Evolutionary conservation across 805 yeast genomes (phyloP), one percentile per base, ranked within the genome.

Genomic region (Candida lessepsii): DNA sequence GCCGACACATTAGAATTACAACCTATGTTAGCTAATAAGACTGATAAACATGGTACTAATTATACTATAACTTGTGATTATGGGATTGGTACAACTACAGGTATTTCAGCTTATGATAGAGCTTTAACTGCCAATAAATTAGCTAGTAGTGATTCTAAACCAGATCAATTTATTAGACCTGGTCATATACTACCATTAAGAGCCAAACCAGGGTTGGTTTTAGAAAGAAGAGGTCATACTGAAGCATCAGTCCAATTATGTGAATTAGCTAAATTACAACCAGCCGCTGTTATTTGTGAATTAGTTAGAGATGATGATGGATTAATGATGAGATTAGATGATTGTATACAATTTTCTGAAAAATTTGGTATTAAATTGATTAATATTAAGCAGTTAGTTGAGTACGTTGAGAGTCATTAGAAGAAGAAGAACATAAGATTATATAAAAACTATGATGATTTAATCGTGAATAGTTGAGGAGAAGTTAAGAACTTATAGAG

Each of bases 181-280:
- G 99, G 99, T 13, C 99, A 93, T 57, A 70, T 93, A 21, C 78
- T 91, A 49, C 99, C 99, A 2, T 73, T 93, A 52, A 76, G 98
- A 52, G 98, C 98, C 2, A 85, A 75, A 15, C 85, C 85, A 17
- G 96, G 96, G 1, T 82, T 95, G 38, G 79, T 93, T 42, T 69
- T 80, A 41, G 66, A 69, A 36, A 84, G 99, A 71, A 72, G 86
- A 42, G 99, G 99, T 11, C 99, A 93, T 60, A 93, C 99, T 9
- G 99, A 93, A 67, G 98, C 99, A 13, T 89, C 88, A 19, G 95
- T 93, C 7, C 96, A 91, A 57, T 71, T 93, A 48, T 82, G 96
- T 57, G 67, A 69, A 54, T 70, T 90, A 54, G 75, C 91, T 5
- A 89, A 88, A 0, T 70, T 86, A 51, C 77, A 78, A 47, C 95